These are phyloP conservation scores for Pseudocercospora pini-densiflorae DNA, from an alignment of 2,329 filamentous ascomycete genomes.

Conservation along the genomic window DNA sequence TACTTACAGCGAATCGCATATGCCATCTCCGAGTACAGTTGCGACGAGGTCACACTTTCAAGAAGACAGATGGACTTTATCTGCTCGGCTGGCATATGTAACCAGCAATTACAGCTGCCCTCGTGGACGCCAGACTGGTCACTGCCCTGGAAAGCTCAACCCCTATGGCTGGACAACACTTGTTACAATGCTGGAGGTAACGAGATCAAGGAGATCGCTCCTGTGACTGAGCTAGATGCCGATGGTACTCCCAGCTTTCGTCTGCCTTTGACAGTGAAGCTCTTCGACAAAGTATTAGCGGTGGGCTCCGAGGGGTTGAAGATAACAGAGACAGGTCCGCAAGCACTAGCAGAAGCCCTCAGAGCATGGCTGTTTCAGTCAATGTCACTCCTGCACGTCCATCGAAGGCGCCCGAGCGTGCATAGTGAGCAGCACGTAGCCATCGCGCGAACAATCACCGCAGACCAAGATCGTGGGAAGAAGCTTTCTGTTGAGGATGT, in stretches of 20 bases:
- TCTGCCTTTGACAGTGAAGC: conserved; percentile 24
- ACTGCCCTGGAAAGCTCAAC: conserved; percentile 23
- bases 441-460: conserved; percentile 25
- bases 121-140: conserved; percentile 28
- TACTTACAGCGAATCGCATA: conserved; percentile 27
- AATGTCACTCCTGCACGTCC: conserved; percentile 21
- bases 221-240: conserved; percentile 9
- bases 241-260: conserved; percentile 10
- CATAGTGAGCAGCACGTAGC: conserved; percentile 23
- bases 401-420: conserved; percentile 18
- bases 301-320: conserved; percentile 18
- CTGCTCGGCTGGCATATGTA: conserved; percentile 23
- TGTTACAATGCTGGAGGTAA: conserved; percentile 25
- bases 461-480: conserved; percentile 23
- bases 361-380: conserved; percentile 25
- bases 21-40: conserved; percentile 27
- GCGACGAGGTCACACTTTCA: conserved; percentile 21
- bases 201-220: conserved; percentile 19
- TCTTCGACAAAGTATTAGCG: conserved; percentile 25
- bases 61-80: conserved; percentile 26
- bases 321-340: conserved; percentile 10
- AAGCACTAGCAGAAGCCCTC: conserved; percentile 19
- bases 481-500: conserved; percentile 20
- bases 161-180: conserved; percentile 22
- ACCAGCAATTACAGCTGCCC: conserved; percentile 24